Conservation (phyloP, 495 filamentous ascomycete species). For the Pseudomonodictys pantanalensis region DNA sequence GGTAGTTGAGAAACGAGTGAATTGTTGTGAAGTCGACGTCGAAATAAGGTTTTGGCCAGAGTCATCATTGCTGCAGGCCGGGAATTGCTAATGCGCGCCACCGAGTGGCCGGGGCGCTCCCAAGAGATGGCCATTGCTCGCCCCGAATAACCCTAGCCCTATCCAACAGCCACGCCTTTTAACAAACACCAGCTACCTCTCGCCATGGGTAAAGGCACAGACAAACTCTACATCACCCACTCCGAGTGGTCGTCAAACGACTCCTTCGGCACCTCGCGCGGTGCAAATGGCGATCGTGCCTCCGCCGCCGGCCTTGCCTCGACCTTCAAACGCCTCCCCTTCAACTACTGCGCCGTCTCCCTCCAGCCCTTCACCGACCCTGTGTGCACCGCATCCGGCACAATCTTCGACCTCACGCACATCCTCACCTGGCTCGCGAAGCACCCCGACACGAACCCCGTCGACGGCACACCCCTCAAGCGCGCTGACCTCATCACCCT, state of each 20-base stretch:
- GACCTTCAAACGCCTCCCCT: slow-evolving; percentile 84
- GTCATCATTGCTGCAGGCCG: too few relatives aligned
- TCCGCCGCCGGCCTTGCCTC: slow-evolving; percentile 52
- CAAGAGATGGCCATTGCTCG: background rate
- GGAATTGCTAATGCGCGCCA: too few relatives aligned
- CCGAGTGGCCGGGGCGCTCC: too few relatives aligned
- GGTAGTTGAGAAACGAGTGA: too few relatives aligned
- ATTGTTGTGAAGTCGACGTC: too few relatives aligned
- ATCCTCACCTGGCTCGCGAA: slow-evolving; percentile 82
- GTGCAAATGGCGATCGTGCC: slow-evolving; percentile 27
- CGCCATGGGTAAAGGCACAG: slow-evolving; percentile 32
- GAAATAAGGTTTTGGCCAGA: too few relatives aligned
- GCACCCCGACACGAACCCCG: slow-evolving; percentile 77
- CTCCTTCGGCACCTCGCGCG: slow-evolving; percentile 23
- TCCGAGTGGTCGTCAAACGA: slow-evolving; percentile 34
- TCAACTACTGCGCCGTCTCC: slow-evolving; percentile 96
- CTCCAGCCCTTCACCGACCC: slow-evolving; percentile 70
- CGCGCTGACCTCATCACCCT: slow-evolving; percentile 84
- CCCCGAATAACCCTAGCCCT: background rate
- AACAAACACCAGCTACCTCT: background rate
- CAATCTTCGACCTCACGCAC: slow-evolving; percentile 45
- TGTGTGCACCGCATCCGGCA: slow-evolving; percentile 43
- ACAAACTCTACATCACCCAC: slow-evolving; percentile 38
- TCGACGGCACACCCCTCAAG: slow-evolving; percentile 75
- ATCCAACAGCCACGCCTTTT: background rate